Percentiles rank a stretch among this genome's conserved stretches.
These are phyloP conservation scores for Scopulariopsis brevicaulis DNA, from an alignment of 2,329 filamentous ascomycete species.

Conservation along the genomic window DNA sequence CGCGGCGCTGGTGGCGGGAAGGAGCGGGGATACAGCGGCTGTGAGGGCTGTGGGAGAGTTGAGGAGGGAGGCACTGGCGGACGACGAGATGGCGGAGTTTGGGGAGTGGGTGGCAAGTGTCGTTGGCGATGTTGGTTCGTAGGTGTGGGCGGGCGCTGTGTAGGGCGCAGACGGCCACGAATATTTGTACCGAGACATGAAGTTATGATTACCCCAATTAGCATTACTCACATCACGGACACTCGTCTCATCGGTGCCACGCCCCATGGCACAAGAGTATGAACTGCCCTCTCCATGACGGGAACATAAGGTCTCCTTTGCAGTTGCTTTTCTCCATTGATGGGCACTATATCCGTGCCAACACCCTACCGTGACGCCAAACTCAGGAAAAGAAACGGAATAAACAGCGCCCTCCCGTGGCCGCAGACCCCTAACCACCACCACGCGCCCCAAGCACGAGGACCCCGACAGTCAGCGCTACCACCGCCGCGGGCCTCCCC, in stretches of 20 bases:
- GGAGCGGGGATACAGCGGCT: not conserved
- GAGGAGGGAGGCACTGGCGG: conserved; percentile 1
- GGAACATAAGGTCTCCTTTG: not conserved
- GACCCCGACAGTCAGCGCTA: not conserved
- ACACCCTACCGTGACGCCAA: not conserved
- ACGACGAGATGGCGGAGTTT: conserved; percentile 1
- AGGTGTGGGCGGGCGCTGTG: no score
- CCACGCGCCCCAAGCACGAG: not conserved
- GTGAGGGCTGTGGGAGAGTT: conserved; percentile 3
- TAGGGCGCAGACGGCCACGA: no score
- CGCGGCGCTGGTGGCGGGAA: not conserved
- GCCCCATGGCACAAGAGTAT: no score
- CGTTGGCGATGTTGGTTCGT: not conserved
- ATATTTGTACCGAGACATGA: not conserved
- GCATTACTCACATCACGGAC: not conserved
- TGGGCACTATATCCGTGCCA: not conserved
- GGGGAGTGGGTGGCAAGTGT: not conserved
- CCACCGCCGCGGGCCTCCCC: conserved; percentile 1
- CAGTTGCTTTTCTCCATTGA: not conserved
- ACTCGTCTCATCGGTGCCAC: not conserved
- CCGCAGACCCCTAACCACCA: not conserved
- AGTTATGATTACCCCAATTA: not conserved
- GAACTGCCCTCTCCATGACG: no score
- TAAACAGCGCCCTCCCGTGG: not conserved
- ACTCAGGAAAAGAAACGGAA: not conserved